phyloP scores from a whole-genome alignment of 768 basidiomycete species.

The Tephrocybe rancida region DNA sequence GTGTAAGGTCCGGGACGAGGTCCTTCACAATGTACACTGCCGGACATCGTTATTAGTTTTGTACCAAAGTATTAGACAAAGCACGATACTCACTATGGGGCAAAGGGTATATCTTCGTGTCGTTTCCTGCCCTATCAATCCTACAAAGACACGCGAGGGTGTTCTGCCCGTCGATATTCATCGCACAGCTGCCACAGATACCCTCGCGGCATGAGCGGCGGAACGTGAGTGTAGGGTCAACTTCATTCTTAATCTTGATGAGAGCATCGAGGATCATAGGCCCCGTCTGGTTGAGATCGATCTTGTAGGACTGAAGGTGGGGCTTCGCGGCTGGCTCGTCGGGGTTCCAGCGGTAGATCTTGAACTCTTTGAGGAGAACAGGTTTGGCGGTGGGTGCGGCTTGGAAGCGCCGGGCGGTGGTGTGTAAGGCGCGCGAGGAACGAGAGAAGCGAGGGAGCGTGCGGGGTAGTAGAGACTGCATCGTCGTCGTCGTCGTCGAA shows the following conservation, averaged over 20 bases:
- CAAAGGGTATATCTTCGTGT: slow-evolving; percentile 93
- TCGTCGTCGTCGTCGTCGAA: no score
- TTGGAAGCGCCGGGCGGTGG: no score
- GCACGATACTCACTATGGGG: slow-evolving; percentile 80
- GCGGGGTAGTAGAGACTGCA: no score
- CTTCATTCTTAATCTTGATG: slow-evolving; percentile 99
- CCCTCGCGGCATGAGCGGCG: slow-evolving; percentile 92
- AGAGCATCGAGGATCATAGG: slow-evolving; percentile 96
- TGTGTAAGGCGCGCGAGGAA: no score
- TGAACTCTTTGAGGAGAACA: slow-evolving; percentile 87
- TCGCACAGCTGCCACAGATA: slow-evolving; percentile 97
- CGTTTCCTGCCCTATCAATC: slow-evolving; percentile 81
- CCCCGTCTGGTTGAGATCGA: slow-evolving; percentile 93
- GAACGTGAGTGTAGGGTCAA: slow-evolving; percentile 97
- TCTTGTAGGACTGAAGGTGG: slow-evolving; percentile 83
- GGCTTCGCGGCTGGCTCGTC: slow-evolving; percentile 94
- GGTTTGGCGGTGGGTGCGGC: no score
- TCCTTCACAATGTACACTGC: slow-evolving; percentile 99
- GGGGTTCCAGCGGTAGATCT: slow-evolving; percentile 99
- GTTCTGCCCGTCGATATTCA: slow-evolving; percentile 99
- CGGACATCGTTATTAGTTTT: background rate
- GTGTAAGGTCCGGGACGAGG: slow-evolving; percentile 88
- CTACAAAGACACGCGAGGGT: slow-evolving; percentile 97
- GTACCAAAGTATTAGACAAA: background rate
- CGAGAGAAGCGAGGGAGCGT: no score